A percentile compares a stretch with the other conserved stretches of the same genome.
phyloP scores from a whole-genome alignment of 768 basidiomycete genomes.

The Xanthoconium stramineum region DNA sequence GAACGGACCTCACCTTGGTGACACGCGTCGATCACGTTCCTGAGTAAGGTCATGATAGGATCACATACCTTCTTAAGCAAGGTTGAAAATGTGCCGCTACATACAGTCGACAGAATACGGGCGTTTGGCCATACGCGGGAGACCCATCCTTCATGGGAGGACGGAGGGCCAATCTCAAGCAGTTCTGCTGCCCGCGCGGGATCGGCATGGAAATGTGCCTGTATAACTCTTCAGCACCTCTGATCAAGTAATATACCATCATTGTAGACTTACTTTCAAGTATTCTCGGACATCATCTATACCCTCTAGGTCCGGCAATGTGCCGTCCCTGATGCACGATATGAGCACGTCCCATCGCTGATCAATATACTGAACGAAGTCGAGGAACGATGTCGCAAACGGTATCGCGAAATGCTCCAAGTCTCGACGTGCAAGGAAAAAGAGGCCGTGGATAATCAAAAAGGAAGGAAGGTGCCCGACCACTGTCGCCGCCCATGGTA shows the following conservation, averaged over 20 bases:
- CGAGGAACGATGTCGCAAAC: slow-evolving; percentile 2
- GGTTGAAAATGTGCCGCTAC: not conserved
- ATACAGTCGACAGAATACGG: not conserved
- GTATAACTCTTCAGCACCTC: not conserved
- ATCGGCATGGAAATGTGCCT: not conserved
- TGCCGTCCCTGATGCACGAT: not conserved
- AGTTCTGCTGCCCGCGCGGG: not conserved
- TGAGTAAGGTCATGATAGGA: not conserved
- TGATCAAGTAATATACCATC: too few species aligned
- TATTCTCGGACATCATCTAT: not conserved
- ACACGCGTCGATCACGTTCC: not conserved
- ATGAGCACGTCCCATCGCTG: not conserved
- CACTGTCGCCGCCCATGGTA: slow-evolving; percentile 15
- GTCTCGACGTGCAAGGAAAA: slow-evolving; percentile 9
- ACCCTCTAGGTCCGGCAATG: not conserved
- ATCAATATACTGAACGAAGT: not conserved
- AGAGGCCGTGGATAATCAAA: slow-evolving; percentile 19
- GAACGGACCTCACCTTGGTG: not conserved
- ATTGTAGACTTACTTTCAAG: not conserved
- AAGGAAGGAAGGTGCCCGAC: slow-evolving; percentile 15
- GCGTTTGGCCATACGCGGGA: not conserved
- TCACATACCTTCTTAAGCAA: not conserved
- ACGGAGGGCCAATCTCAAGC: not conserved
- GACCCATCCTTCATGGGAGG: not conserved
- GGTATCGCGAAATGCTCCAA: not conserved